Evolutionary conservation across 1,284 basidiomycete genomes (phyloP).

Genomic region (Trichosporon sp.): DNA sequence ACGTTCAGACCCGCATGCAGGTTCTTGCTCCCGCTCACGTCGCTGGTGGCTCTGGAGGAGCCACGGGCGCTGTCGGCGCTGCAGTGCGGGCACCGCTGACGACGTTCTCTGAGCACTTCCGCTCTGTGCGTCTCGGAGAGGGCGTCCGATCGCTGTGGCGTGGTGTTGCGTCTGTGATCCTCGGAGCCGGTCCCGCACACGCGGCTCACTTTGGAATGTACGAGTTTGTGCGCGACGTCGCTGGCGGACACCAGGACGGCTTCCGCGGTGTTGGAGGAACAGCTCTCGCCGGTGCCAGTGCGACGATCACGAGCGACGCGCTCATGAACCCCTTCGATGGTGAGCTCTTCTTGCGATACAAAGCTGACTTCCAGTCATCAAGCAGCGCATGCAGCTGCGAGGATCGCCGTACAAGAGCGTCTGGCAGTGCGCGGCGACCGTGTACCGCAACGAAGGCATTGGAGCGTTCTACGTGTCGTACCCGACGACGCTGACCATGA

Average conservation of each 20-base stretch:
- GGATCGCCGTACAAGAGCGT: constrained; percentile 84
- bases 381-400: constrained; percentile 98
- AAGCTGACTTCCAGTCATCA: constrained; percentile 67
- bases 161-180: constrained; percentile 92
- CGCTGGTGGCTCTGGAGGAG: constrained; percentile 62
- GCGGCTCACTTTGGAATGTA: constrained; percentile 97
- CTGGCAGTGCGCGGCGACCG: constrained; percentile 66
- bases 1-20: constrained; percentile 90
- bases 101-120: constrained; percentile 41
- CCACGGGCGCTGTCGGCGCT: constrained; percentile 33
- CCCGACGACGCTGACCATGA: constrained; percentile 94
- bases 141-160: constrained; percentile 88
- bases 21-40: constrained; percentile 57
- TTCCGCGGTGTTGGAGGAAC: constrained; percentile 45
- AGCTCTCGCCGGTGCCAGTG: constrained; percentile 89
- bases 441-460: constrained; percentile 82
- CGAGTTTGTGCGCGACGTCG: constrained; percentile 88
- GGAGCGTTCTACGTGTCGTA: constrained; percentile 96
- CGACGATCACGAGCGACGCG: constrained; percentile 92
- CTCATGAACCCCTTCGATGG: constrained; percentile 99
- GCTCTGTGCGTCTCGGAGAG: constrained; percentile 74
- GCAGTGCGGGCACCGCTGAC: constrained; percentile 29
- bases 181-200: constrained; percentile 96
- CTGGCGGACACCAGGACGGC: constrained; percentile 60
- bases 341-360: constrained; percentile 47